phyloP scores from a whole-genome alignment of 345 rosid genomes.

The Gossypium herbaceum region DNA sequence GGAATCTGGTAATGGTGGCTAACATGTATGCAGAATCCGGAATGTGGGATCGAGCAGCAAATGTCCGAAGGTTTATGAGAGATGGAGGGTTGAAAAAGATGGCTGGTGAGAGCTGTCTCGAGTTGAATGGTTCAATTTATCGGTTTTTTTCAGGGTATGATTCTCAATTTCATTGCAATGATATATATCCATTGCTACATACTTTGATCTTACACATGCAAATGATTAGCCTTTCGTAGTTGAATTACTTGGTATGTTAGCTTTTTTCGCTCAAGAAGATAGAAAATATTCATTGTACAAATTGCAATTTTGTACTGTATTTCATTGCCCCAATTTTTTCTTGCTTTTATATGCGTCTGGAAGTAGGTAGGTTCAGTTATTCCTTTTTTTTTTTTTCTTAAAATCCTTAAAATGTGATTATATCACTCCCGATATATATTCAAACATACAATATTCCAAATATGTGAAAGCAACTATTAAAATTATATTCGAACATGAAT shows the following conservation, averaged over 20 bases:
- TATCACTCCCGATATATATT: too few relatives aligned
- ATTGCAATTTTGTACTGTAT: background rate
- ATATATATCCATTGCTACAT: conserved; percentile 37
- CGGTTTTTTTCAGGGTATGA: conserved; percentile 65
- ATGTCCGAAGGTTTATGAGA: conserved; percentile 54
- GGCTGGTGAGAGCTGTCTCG: conserved; percentile 68
- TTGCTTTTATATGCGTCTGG: background rate
- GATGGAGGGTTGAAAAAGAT: conserved; percentile 53
- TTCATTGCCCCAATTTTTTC: background rate
- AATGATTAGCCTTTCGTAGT: conserved; percentile 18
- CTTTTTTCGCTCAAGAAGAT: background rate
- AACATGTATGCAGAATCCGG: conserved; percentile 74
- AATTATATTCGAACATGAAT: too few relatives aligned
- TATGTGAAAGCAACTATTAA: too few relatives aligned
- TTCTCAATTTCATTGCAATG: conserved; percentile 28
- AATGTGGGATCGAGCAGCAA: conserved; percentile 76
- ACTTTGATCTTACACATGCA: conserved; percentile 47
- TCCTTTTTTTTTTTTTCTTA: background rate
- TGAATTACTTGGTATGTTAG: background rate
- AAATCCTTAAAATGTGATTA: too few relatives aligned
- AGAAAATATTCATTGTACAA: background rate
- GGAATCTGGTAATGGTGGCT: conserved; percentile 68
- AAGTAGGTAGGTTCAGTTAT: background rate
- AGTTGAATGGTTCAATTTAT: conserved; percentile 48
- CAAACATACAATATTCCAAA: too few relatives aligned